phyloP scores from a whole-genome alignment of 495 filamentous ascomycete genomes.

The Neurospora sp. region DNA sequence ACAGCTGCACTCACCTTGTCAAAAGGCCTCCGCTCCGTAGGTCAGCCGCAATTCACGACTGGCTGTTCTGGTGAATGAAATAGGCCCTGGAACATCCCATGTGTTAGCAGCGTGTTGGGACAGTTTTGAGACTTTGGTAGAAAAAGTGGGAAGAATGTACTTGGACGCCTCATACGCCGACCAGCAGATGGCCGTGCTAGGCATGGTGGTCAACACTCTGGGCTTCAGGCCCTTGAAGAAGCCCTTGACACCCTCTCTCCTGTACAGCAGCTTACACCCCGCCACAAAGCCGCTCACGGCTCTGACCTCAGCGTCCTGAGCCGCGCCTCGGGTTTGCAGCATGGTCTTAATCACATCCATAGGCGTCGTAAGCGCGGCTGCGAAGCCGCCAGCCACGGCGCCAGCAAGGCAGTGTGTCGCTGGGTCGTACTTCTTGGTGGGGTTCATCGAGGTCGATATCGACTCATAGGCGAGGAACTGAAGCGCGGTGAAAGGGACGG shows the following conservation, averaged over 20 bases:
- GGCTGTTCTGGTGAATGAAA: conserved; percentile 41
- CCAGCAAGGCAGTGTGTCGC: conserved; percentile 86
- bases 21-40: not conserved
- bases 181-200: conserved; percentile 98
- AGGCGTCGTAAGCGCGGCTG: conserved; percentile 87
- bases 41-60: conserved; percentile 1
- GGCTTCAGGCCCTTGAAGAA: conserved; percentile 91
- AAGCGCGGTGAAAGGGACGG: conserved; percentile 90
- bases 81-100: conserved; percentile 35
- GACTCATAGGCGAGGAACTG: conserved; percentile 98
- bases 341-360: conserved; percentile 97
- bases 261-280: conserved; percentile 73
- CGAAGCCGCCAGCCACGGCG: conserved; percentile 84
- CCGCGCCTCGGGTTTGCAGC: conserved; percentile 81
- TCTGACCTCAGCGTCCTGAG: conserved; percentile 70
- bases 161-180: conserved; percentile 55
- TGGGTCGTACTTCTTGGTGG: conserved; percentile 74
- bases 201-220: conserved; percentile 91
- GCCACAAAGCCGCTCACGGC: conserved; percentile 74
- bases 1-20: not conserved
- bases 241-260: conserved; percentile 71
- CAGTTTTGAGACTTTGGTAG: not conserved
- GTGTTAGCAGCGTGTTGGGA: conserved; percentile 5
- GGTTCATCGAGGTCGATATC: conserved; percentile 87
- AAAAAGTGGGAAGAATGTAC: conserved; percentile 23